Evolutionary conservation across 768 basidiomycete species (phyloP).

Genomic region (Obba rivulosa): DNA sequence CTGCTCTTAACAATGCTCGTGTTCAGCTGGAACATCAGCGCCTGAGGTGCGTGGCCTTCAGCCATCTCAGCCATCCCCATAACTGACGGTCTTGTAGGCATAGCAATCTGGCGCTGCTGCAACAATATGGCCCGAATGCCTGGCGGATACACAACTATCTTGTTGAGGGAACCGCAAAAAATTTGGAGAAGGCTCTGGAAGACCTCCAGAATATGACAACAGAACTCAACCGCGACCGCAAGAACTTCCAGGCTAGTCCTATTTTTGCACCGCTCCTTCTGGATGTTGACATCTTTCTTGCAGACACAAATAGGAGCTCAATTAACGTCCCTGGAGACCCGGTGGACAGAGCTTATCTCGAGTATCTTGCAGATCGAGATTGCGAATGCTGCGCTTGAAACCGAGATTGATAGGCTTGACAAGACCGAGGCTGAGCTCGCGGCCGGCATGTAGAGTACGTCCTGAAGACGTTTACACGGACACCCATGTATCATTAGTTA

Average conservation of each 20-base stretch:
- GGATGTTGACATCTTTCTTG: background rate
- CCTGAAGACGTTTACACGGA: background rate
- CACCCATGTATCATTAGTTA: conserved; percentile 10
- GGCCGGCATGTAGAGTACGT: conserved; percentile 15
- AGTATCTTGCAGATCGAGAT: conserved; percentile 91
- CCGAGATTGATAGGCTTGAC: conserved; percentile 62
- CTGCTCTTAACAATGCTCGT: conserved; percentile 68
- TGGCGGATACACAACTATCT: conserved; percentile 91
- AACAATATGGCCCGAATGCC: conserved; percentile 85
- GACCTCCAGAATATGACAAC: conserved; percentile 73
- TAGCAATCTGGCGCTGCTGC: conserved; percentile 75
- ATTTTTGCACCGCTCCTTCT: background rate
- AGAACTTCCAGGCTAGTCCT: conserved; percentile 69
- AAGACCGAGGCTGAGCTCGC: conserved; percentile 59
- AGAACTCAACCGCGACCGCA: conserved; percentile 83
- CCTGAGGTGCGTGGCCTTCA: conserved; percentile 48
- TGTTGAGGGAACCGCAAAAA: conserved; percentile 70
- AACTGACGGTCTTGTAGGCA: conserved; percentile 41
- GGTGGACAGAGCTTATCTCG: conserved; percentile 92
- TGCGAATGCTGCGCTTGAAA: conserved; percentile 86
- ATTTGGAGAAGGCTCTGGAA: conserved; percentile 68
- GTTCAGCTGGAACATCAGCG: conserved; percentile 84
- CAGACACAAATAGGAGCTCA: conserved; percentile 79
- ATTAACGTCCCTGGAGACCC: conserved; percentile 73
- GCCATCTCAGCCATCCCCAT: background rate